Base-by-base conservation (phyloP, 257 asterid genomes). In the Solanum pennellii region DNA sequence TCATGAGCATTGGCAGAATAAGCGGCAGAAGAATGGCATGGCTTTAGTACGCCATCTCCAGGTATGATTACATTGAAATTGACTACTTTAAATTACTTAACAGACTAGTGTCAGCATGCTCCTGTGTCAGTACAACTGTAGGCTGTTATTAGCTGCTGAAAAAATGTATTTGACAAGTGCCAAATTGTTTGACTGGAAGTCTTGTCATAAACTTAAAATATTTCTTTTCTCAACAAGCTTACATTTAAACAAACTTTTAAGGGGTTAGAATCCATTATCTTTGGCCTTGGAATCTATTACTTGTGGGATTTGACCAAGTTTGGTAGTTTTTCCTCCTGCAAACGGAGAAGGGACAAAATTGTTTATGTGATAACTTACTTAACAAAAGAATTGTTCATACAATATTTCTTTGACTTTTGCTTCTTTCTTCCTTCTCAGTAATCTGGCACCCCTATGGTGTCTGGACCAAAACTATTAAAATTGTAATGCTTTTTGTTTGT, bases 31-130 rank as follows among this genome's bases (percentile, higher is more conserved):
- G 83, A 92, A 89, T 86, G 94, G 95, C 91, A 95, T 94, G 97
- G 90, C 99, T 20, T 89, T 97, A 87, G 89, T 95, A 80, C 95
- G 98, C 79, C 98, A 97, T 90, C 90, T 97, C 85, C 98, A 97
- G 98, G 99, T 97, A 91, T 9, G 62, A 71, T 25, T 85, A n/a
- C 79, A 18, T 85, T 44, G 37, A 47, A 47, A 82, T 82, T 82
- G 85, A 12, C 85, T 15, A 16, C 84, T 74, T 74, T 39, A 39
- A 21, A 79, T 79, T 62, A 45, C 2, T 20, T 21, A 39, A 39
- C 6, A 21, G 80, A 74, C 31, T 37, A 79, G 39, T 79, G 42
- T 66, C 3, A 47, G 84, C 84, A 44, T 15, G 42, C 23, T 79
- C 11, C 84, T 77, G 18, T 79, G 84, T 79, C 8, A 6, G 16